Conservation (phyloP, 495 filamentous ascomycete genomes). For the Cenococcum geophilum region DNA sequence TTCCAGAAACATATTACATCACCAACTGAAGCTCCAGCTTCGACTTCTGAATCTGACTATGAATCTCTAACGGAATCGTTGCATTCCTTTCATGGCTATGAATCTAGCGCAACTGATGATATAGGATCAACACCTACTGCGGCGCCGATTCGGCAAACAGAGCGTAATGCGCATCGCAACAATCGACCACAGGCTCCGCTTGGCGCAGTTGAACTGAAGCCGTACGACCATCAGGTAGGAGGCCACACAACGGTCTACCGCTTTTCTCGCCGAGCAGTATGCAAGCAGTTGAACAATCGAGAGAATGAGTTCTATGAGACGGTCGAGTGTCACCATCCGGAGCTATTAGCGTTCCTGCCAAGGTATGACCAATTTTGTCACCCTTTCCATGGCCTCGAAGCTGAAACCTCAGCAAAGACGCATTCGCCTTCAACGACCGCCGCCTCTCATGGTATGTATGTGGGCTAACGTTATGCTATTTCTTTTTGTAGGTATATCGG, state of each 20-base stretch:
- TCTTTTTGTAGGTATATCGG: conserved; percentile 73
- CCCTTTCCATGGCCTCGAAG: conserved; percentile 30
- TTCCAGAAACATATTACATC: conserved; percentile 13
- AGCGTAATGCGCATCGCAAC: conserved; percentile 6
- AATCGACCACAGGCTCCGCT: conserved; percentile 51
- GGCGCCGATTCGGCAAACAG: conserved; percentile 35
- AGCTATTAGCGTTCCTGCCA: conserved; percentile 83
- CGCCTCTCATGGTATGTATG: conserved; percentile 9
- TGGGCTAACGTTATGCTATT: conserved; percentile 36
- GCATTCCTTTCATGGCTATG: conserved; percentile 45
- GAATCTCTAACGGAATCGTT: conserved; percentile 52
- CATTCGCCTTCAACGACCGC: conserved; percentile 10
- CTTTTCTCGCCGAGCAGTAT: conserved; percentile 89
- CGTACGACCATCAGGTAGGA: conserved; percentile 94
- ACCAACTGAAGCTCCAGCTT: conserved; percentile 17
- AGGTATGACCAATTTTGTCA: conserved; percentile 56
- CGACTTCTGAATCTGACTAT: conserved; percentile 54
- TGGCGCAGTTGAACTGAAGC: conserved; percentile 91
- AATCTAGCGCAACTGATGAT: conserved; percentile 52
- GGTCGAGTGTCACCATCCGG: conserved; percentile 81
- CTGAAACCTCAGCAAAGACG: conserved; percentile 39
- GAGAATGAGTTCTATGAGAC: conserved; percentile 99
- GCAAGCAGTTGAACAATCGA: conserved; percentile 93
- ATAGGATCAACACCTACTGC: conserved; percentile 57
- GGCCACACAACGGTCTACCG: conserved; percentile 95